Conservation (phyloP, 495 filamentous ascomycete genomes). For the Extremus antarcticus region DNA sequence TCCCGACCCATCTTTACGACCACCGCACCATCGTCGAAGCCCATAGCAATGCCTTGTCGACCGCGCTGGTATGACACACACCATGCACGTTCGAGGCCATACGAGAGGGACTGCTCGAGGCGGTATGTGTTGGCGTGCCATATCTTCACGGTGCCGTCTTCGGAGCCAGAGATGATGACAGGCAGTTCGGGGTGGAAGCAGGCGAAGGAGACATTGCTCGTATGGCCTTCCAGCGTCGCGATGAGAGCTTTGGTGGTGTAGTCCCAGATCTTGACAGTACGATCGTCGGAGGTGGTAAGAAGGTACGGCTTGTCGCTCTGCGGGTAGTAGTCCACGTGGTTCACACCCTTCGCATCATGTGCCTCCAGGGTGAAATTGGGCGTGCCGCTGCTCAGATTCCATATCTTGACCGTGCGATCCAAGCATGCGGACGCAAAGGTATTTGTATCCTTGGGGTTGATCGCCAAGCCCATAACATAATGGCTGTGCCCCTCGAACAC, state of each 20-base stretch:
- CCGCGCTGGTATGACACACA: conserved; percentile 92
- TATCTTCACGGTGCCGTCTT: conserved; percentile 95
- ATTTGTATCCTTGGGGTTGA: conserved; percentile 98
- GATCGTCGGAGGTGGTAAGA: conserved; percentile 88
- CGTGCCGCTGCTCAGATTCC: conserved; percentile 80
- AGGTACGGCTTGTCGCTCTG: conserved; percentile 95
- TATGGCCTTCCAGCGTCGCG: conserved; percentile 92
- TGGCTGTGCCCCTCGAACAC: conserved; percentile 97
- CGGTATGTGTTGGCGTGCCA: conserved; percentile 98
- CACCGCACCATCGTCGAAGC: conserved; percentile 95
- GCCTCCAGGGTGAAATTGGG: conserved; percentile 95
- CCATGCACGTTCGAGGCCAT: conserved; percentile 93
- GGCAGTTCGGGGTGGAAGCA: conserved; percentile 96
- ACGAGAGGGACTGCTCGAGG: conserved; percentile 88
- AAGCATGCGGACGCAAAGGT: conserved; percentile 95
- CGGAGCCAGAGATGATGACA: conserved; percentile 96
- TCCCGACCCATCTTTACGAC: conserved; percentile 96
- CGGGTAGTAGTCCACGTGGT: conserved; percentile 96
- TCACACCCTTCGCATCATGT: conserved; percentile 96
- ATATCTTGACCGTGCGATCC: conserved; percentile 96
- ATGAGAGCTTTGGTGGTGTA: conserved; percentile 97
- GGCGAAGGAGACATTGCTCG: conserved; percentile 97
- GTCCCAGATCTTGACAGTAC: conserved; percentile 78
- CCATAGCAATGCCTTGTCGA: conserved; percentile 85
- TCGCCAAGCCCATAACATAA: conserved; percentile 98